Evolutionary conservation across 208 protist genomes (phyloP).

Genomic region (Angomonas deanei): DNA sequence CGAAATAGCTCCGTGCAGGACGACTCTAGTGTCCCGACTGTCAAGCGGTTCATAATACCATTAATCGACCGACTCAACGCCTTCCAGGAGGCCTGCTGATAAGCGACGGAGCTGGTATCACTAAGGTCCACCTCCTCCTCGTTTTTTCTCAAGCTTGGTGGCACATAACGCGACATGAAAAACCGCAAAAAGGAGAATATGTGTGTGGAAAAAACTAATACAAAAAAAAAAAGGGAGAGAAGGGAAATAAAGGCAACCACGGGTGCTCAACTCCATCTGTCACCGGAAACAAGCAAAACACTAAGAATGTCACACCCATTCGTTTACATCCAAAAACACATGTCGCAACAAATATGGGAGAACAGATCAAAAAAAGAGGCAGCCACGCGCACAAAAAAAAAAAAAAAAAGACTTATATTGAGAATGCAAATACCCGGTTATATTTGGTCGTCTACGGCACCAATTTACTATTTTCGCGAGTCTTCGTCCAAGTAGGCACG

Average conservation of each 20-base stretch:
- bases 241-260: background rate
- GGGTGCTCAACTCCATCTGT: background rate
- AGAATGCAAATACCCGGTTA: background rate
- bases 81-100: conserved; percentile 94
- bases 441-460: background rate
- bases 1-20: conserved; percentile 94
- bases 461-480: background rate
- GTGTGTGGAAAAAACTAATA: background rate
- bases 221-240: background rate
- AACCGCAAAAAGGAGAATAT: background rate
- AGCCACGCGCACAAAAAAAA: background rate
- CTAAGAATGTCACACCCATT: background rate
- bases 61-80: conserved; percentile 96
- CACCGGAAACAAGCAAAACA: background rate
- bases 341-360: background rate
- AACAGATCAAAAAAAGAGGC: conserved; percentile 4
- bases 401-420: conserved; percentile 2
- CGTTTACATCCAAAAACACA: background rate
- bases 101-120: conserved; percentile 24
- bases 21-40: conserved; percentile 89
- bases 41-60: conserved; percentile 97
- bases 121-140: conserved; percentile 13
- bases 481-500: conserved; percentile 65
- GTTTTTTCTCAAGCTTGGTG: conserved; percentile 53
- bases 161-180: conserved; percentile 23